Evolutionary conservation across 345 rosid genomes (phyloP).

Genomic region (Pugionium dolabratum): DNA sequence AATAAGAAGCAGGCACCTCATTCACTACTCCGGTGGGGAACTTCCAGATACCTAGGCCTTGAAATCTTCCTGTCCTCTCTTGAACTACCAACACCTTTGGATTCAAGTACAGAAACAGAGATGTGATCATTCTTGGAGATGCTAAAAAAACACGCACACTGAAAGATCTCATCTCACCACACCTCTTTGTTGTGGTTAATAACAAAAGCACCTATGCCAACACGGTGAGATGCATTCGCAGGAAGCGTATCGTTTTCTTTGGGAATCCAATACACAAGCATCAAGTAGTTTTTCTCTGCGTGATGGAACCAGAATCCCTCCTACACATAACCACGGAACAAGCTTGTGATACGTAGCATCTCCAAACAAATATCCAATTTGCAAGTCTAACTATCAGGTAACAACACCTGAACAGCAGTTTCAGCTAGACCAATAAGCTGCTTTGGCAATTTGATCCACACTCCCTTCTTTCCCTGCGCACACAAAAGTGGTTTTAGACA

Average conservation of each 20-base stretch:
- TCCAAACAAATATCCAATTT: background rate
- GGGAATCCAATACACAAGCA: conserved; percentile 90
- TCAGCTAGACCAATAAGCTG: conserved; percentile 66
- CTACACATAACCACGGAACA: conserved; percentile 44
- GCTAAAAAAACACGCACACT: background rate
- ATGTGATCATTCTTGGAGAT: background rate
- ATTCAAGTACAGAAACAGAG: conserved; percentile 18
- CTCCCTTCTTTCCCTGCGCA: conserved; percentile 78
- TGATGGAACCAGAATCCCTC: conserved; percentile 95
- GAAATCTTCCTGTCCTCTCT: conserved; percentile 64
- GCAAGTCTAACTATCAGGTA: background rate
- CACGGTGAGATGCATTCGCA: conserved; percentile 85
- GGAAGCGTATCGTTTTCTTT: conserved; percentile 63
- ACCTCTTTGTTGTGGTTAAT: conserved; percentile 82
- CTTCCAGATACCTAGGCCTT: conserved; percentile 74
- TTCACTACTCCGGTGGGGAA: conserved; percentile 84
- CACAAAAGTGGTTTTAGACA: background rate
- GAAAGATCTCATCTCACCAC: background rate
- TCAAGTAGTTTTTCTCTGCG: conserved; percentile 76
- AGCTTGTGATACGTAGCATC: background rate
- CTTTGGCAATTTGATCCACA: conserved; percentile 88
- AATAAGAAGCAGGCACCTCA: conserved; percentile 50
- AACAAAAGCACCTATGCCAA: conserved; percentile 73
- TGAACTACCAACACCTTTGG: conserved; percentile 74
- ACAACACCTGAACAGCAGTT: conserved; percentile 66